Evolutionary conservation across 352 stramenopile species (phyloP).

Genomic region (Phytophthora europaea): DNA sequence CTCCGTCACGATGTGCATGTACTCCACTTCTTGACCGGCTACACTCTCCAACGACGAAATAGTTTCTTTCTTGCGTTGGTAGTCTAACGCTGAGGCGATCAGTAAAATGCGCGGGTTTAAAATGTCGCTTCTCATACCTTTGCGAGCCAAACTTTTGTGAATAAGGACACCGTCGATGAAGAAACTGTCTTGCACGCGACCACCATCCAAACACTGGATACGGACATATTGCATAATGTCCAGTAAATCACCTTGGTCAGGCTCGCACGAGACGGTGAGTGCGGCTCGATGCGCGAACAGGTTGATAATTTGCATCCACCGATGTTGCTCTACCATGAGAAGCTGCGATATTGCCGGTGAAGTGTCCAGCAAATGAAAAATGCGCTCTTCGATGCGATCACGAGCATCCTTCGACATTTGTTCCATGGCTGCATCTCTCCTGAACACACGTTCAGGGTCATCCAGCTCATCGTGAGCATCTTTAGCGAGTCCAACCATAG

Average conservation of each 20-base stretch:
- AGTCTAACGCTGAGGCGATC: conserved; percentile 85
- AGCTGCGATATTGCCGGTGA: conserved; percentile 64
- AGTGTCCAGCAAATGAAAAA: conserved; percentile 74
- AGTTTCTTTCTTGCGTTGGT: conserved; percentile 85
- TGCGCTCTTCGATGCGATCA: conserved; percentile 75
- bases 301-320: conserved; percentile 89
- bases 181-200: conserved; percentile 82
- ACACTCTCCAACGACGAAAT: conserved; percentile 89
- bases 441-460: conserved; percentile 48
- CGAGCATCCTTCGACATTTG: conserved; percentile 76
- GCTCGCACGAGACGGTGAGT: conserved; percentile 71
- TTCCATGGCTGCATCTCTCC: conserved; percentile 54
- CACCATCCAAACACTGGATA: conserved; percentile 84
- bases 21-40: conserved; percentile 87
- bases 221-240: conserved; percentile 91
- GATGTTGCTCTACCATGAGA: conserved; percentile 76
- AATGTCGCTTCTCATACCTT: conserved; percentile 87
- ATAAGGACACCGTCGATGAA: conserved; percentile 92
- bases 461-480: conserved; percentile 66
- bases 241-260: conserved; percentile 76
- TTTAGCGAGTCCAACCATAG: conserved; percentile 69
- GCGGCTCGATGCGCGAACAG: conserved; percentile 73
- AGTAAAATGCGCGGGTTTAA: conserved; percentile 84
- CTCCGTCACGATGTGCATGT: conserved; percentile 92
- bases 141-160: conserved; percentile 86